A percentile compares a stretch with the other conserved stretches of the same genome.
Evolutionary conservation across 495 filamentous ascomycete genomes (phyloP).

Genomic region (Tetracladium setigerum): DNA sequence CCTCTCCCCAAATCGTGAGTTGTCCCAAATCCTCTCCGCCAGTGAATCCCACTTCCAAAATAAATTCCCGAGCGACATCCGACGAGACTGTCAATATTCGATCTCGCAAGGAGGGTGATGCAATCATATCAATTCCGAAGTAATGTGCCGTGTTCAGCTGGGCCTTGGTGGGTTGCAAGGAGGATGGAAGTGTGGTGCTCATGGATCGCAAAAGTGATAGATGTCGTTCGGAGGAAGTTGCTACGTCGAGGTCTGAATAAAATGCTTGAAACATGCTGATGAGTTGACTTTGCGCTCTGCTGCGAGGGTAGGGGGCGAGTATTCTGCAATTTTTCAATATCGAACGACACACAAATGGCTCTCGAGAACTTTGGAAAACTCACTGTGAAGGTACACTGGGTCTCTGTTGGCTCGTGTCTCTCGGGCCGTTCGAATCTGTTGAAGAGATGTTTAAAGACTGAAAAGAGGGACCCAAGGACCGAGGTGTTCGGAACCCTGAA

Average conservation of each 20-base stretch:
- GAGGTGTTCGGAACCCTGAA: conserved; percentile 1
- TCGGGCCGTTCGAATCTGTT: neutral
- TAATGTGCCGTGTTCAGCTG: conserved; percentile 33
- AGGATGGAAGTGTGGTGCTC: conserved; percentile 15
- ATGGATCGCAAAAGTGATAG: conserved; percentile 22
- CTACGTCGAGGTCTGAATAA: neutral
- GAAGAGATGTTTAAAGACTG: neutral
- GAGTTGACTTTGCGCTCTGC: conserved; percentile 2
- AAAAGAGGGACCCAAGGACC: conserved; percentile 3
- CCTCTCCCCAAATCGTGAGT: conserved; percentile 30
- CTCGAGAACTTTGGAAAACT: neutral
- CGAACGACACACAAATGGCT: neutral
- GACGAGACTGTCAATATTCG: conserved; percentile 16
- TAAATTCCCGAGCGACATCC: conserved; percentile 23
- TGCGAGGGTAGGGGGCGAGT: conserved; percentile 8
- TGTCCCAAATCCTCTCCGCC: conserved; percentile 23
- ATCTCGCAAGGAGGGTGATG: conserved; percentile 28
- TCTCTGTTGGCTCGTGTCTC: neutral
- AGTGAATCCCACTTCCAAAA: conserved; percentile 21
- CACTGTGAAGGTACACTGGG: neutral
- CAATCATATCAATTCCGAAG: conserved; percentile 32
- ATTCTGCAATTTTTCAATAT: conserved; percentile 1
- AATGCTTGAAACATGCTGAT: neutral
- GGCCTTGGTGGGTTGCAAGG: conserved; percentile 26
- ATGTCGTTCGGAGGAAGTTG: conserved; percentile 8